A percentile compares a stretch with the other conserved stretches of the same genome.
Evolutionary conservation across 164 flowering plant genomes (phyloP).

Genomic region (Sextonia rubra): DNA sequence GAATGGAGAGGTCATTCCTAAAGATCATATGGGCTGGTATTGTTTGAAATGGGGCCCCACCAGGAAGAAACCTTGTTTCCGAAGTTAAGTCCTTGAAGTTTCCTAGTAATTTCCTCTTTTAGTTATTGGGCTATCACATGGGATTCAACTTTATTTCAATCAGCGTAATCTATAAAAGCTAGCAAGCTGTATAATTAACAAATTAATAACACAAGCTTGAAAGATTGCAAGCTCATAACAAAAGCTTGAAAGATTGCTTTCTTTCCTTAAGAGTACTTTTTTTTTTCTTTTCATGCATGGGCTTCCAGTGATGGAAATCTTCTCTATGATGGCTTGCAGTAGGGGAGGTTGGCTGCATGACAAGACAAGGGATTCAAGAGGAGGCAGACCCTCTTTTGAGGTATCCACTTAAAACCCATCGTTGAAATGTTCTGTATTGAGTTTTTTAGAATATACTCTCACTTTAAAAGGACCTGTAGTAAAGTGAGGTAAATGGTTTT

Average conservation of each 20-base stretch:
- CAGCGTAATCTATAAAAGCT: slow-evolving; percentile 22
- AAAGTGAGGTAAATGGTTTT: no score
- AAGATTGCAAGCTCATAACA: no score
- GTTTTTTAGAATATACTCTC: not conserved
- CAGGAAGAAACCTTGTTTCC: slow-evolving; percentile 21
- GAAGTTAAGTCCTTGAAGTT: slow-evolving; percentile 39
- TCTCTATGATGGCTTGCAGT: slow-evolving; percentile 45
- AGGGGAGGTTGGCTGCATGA: slow-evolving; percentile 90
- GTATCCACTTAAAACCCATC: slow-evolving; percentile 33
- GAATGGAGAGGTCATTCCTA: slow-evolving; percentile 34
- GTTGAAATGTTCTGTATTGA: slow-evolving; percentile 1
- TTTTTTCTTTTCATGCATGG: slow-evolving; percentile 43
- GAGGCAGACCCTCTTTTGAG: slow-evolving; percentile 53
- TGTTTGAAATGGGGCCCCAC: slow-evolving; percentile 27
- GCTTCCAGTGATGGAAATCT: slow-evolving; percentile 55
- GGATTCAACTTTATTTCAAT: slow-evolving; percentile 43
- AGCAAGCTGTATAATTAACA: slow-evolving; percentile 14
- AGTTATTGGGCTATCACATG: slow-evolving; percentile 51
- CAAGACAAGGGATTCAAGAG: slow-evolving; percentile 52
- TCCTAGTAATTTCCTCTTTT: slow-evolving; percentile 29
- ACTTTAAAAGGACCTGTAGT: not conserved
- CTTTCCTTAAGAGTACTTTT: slow-evolving; percentile 34
- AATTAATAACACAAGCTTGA: slow-evolving; percentile 28
- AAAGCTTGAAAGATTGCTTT: slow-evolving; percentile 28
- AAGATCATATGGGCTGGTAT: slow-evolving; percentile 53